Evolutionary conservation across 169 alveolate genomes (phyloP), one percentile per base, ranked within the genome.

Genomic region (Cryptosporidium tyzzeri): DNA sequence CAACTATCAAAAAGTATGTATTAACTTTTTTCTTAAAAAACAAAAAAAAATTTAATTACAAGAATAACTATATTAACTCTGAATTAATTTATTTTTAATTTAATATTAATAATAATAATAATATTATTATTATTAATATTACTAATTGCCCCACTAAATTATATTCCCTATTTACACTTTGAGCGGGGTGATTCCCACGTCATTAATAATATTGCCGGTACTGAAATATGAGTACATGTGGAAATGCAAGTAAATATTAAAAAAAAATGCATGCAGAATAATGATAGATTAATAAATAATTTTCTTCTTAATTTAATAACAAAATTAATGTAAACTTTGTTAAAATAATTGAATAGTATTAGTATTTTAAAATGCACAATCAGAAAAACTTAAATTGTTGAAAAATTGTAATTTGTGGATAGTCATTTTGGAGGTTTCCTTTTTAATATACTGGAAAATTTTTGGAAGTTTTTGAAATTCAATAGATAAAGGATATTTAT

Each of bases 401-500:
- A 55, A 26, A 26, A 21, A 55, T 26, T 7, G 9, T 4, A 26
- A 23, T 55, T 26, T 55, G 35, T 26, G 35, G 16, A 14, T 33
- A 7, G 2, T 65, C 51, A 9, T 33, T 65, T 65, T 65, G 26
- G 71, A 35, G 14, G 31, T 33, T 65, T 16, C 50, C 12, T 33
- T 65, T 65, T 31, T 37, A 65, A 65, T 37, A 14, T 33, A 65
- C 16, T 65, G 71, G 5, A 35, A 65, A 3, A 31, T 65, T 26
- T 31, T 33, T 33, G 71, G 51, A 8, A 65, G 71, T 33, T 18
- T 65, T 26, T 33, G 71, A 7, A 65, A n/a, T n/a, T 65, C 71
- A n/a, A 35, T 4, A 14, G 71, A 37, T 16, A 35, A 7, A 16
- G 71, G n/a, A 35, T 33, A 31, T 31, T 14, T 8, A 65, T 14